phyloP scores from a whole-genome alignment of 768 basidiomycete genomes.

The Cystoderma amianthinum region DNA sequence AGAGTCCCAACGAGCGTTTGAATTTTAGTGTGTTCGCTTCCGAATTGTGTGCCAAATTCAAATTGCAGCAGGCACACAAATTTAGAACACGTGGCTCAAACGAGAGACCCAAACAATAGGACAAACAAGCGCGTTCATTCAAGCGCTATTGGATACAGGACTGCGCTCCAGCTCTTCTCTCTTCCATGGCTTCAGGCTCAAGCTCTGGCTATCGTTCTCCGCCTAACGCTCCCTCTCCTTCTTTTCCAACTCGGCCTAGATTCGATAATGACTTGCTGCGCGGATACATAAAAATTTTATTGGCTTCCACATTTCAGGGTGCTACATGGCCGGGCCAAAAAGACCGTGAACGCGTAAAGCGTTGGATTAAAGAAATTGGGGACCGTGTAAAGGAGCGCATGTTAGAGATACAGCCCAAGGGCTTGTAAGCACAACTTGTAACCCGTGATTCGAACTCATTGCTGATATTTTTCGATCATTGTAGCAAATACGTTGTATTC shows the following conservation, averaged over 20 bases:
- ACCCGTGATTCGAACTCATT: too few species aligned
- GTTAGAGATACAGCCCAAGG: conserved; percentile 74
- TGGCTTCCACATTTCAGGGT: conserved; percentile 60
- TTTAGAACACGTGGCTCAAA: conserved; percentile 14
- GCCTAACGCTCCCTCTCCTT: conserved; percentile 47
- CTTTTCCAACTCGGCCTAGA: too few species aligned
- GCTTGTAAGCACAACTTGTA: conserved; percentile 51
- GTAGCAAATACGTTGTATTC: conserved; percentile 81
- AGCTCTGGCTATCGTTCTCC: conserved; percentile 53
- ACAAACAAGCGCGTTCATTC: conserved; percentile 10
- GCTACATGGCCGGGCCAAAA: conserved; percentile 61
- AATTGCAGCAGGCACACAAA: not conserved
- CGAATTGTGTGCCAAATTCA: too few species aligned
- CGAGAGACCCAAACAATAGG: conserved; percentile 9
- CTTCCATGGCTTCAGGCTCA: conserved; percentile 11
- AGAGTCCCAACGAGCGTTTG: too few species aligned
- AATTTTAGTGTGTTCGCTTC: not conserved
- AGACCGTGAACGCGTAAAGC: conserved; percentile 64
- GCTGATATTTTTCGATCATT: conserved; percentile 3
- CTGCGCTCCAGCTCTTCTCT: not conserved
- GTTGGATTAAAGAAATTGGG: conserved; percentile 79
- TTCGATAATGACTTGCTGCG: conserved; percentile 74
- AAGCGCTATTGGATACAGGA: too few species aligned
- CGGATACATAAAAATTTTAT: conserved; percentile 76
- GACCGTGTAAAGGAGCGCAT: conserved; percentile 83